Percentiles rank a stretch among this genome's conserved stretches.
Conservation (phyloP, 2,329 filamentous ascomycete genomes). For the Cordyceps cateniannulata region DNA sequence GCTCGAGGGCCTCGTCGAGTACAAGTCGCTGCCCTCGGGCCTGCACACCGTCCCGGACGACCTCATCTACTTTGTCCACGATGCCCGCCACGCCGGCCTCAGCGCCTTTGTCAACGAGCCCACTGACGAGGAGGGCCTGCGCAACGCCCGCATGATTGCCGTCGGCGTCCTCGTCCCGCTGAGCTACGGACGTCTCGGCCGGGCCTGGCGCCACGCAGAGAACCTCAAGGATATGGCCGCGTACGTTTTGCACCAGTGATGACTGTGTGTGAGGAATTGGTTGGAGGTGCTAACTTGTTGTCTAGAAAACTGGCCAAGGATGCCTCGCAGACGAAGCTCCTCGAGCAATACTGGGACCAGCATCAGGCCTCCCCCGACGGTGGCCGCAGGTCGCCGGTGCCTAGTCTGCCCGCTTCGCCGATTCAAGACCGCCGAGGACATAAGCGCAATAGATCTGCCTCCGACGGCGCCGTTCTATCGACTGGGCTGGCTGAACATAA, state of each 20-base stretch:
- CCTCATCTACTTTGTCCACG: slow-evolving; percentile 90
- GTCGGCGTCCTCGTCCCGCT: slow-evolving; percentile 84
- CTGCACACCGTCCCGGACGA: slow-evolving; percentile 84
- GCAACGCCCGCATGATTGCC: slow-evolving; percentile 88
- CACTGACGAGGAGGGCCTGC: slow-evolving; percentile 66
- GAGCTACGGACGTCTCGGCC: slow-evolving; percentile 76
- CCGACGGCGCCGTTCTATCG: slow-evolving; percentile 53
- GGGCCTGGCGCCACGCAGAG: slow-evolving; percentile 83
- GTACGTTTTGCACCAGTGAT: slow-evolving; percentile 35
- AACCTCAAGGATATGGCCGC: slow-evolving; percentile 66
- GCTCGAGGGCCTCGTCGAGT: slow-evolving; percentile 86
- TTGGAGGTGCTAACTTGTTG: background rate
- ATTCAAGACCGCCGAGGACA: slow-evolving; percentile 36
- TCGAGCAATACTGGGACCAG: slow-evolving; percentile 76
- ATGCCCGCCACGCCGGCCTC: slow-evolving; percentile 70
- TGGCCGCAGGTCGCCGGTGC: slow-evolving; percentile 36
- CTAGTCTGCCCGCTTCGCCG: slow-evolving; percentile 34
- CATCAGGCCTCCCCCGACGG: slow-evolving; percentile 26
- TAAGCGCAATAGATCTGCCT: slow-evolving; percentile 51
- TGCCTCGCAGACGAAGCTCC: slow-evolving; percentile 50
- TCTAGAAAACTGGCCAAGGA: slow-evolving; percentile 57
- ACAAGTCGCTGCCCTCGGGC: slow-evolving; percentile 91
- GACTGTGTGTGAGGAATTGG: background rate
- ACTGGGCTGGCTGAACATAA: slow-evolving; percentile 53
- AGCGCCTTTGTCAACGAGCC: slow-evolving; percentile 86